Percentiles rank a stretch among this genome's conserved stretches.
Evolutionary conservation across 176 grass and related monocot genomes (phyloP).

Genomic region (Poa pratensis): DNA sequence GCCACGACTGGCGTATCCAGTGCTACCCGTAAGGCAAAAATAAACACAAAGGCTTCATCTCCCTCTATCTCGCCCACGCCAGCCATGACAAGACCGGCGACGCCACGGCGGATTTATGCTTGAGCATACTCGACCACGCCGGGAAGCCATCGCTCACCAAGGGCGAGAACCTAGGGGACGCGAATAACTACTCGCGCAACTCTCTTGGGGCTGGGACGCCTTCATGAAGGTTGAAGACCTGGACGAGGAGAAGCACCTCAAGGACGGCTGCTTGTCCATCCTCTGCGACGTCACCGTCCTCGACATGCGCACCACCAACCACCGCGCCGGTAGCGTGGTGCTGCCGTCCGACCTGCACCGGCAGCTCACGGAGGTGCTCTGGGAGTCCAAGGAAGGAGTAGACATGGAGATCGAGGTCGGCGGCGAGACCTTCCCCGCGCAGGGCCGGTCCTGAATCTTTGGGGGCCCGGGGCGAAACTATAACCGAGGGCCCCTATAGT

Average conservation of each 20-base stretch:
- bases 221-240: not conserved
- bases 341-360: no score
- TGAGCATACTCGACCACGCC: constrained; percentile 3
- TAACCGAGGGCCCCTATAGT: no score
- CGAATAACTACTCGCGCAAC: not conserved
- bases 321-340: not conserved
- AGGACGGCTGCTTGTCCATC: not conserved
- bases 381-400: not conserved
- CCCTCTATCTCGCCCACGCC: not conserved
- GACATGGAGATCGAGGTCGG: constrained; percentile 14
- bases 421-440: not conserved
- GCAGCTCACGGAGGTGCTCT: no score
- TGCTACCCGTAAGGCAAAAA: not conserved
- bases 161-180: not conserved
- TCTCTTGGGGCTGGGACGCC: not conserved
- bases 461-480: no score
- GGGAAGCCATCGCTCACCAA: not conserved
- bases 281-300: constrained; percentile 17
- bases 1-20: not conserved
- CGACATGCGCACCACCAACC: not conserved
- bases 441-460: no score
- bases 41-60: not conserved
- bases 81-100: not conserved
- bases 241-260: not conserved
- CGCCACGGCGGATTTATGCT: not conserved